These are phyloP conservation scores for Hippophae tibetana DNA, from an alignment of 306 rosid species.

Conservation along the genomic window DNA sequence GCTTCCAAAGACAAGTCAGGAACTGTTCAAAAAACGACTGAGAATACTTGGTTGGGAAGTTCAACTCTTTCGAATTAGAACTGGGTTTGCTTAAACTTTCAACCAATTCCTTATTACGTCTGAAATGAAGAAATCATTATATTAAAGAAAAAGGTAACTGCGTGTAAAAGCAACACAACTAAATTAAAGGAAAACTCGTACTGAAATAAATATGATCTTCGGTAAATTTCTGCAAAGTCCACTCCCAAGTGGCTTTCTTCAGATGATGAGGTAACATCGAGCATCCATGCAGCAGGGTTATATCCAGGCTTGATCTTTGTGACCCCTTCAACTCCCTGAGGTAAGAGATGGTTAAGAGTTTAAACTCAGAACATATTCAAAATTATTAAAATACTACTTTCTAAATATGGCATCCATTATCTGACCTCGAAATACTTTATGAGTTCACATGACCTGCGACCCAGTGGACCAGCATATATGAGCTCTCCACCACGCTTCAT, in stretches of 20 bases:
- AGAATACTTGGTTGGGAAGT: constrained; percentile 71
- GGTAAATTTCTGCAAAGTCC: constrained; percentile 86
- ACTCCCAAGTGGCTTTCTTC: constrained; percentile 83
- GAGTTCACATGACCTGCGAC: constrained; percentile 77
- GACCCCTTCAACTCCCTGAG: constrained; percentile 83
- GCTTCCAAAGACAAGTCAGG: constrained; percentile 94
- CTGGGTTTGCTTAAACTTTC: constrained; percentile 71
- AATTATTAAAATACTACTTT: constrained; percentile 14
- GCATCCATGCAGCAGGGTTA: constrained; percentile 97
- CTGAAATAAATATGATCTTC: constrained; percentile 69
- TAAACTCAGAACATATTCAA: constrained; percentile 5
- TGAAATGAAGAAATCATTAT: constrained; percentile 27
- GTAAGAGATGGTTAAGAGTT: constrained; percentile 10
- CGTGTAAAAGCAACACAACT: constrained; percentile 10
- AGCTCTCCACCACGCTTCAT: constrained; percentile 99
- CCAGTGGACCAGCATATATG: constrained; percentile 97
- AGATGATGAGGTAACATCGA: constrained; percentile 68
- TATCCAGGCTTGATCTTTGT: constrained; percentile 66
- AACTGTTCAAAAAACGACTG: constrained; percentile 76
- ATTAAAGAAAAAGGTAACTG: neutral
- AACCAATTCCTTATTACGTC: constrained; percentile 62
- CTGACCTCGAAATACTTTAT: constrained; percentile 84
- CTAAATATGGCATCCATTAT: constrained; percentile 14
- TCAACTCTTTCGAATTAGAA: constrained; percentile 55
- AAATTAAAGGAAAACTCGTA: constrained; percentile 29